Percentiles rank a stretch among this genome's conserved stretches.
These are phyloP conservation scores for Papiliotrema terrestris DNA, from an alignment of 1,284 basidiomycete genomes.

Conservation along the genomic window DNA sequence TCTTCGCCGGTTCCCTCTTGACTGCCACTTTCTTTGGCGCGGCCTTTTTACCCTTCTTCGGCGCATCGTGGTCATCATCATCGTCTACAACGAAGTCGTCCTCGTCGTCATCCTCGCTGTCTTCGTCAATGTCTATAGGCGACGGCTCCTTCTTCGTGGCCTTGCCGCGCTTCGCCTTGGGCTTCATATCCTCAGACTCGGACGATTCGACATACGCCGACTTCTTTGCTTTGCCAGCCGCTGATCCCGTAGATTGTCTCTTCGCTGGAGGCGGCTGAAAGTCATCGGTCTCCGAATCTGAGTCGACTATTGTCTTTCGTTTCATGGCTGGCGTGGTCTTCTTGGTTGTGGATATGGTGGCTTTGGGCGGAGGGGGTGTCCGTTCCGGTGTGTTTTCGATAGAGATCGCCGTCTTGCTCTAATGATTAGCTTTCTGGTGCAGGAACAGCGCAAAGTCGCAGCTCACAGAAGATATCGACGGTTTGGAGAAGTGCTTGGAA, in stretches of 20 bases:
- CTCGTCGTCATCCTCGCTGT: constrained; percentile 15
- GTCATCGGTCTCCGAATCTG: constrained; percentile 31
- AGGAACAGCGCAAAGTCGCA: neutral
- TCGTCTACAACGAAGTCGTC: constrained; percentile 14
- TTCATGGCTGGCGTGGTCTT: constrained; percentile 9
- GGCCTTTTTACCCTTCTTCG: constrained; percentile 31
- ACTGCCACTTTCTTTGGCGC: constrained; percentile 16
- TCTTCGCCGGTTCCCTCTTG: constrained; percentile 19
- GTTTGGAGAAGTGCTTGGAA: constrained; percentile 33
- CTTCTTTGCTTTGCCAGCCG: neutral
- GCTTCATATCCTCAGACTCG: constrained; percentile 28
- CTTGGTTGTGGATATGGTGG: neutral
- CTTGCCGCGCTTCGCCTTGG: neutral
- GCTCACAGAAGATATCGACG: constrained; percentile 8
- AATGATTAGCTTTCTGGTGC: neutral
- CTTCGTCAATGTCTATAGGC: constrained; percentile 25
- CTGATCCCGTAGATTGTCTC: neutral
- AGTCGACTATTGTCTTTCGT: constrained; percentile 24
- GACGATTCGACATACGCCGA: constrained; percentile 7
- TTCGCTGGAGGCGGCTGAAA: neutral
- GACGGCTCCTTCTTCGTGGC: constrained; percentile 23
- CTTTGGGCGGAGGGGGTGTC: constrained; percentile 6
- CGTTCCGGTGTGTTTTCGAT: constrained; percentile 2
- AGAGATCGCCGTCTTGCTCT: constrained; percentile 6
- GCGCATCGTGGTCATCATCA: constrained; percentile 21